Evolutionary conservation across 2,329 filamentous ascomycete species (phyloP).

Genomic region (Aspergillus novofumigatus): DNA sequence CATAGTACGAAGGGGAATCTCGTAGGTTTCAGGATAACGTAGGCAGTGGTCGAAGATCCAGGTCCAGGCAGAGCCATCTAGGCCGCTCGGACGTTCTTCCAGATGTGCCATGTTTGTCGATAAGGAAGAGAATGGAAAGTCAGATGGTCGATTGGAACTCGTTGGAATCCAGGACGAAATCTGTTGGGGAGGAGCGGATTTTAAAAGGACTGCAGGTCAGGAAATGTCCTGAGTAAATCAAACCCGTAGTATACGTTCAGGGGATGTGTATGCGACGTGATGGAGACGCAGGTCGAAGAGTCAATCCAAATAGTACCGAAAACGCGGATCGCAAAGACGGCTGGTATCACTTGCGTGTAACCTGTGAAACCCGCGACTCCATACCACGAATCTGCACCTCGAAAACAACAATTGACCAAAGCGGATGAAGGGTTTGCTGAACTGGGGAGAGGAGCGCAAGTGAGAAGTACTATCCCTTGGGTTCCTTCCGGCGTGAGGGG

Average conservation of each 20-base stretch:
- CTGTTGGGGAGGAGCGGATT: constrained; percentile 1
- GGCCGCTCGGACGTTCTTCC: constrained; percentile 18
- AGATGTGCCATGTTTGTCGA: constrained; percentile 12
- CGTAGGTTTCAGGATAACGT: constrained; percentile 59
- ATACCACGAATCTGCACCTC: constrained; percentile 18
- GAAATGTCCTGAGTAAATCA: constrained; percentile 3
- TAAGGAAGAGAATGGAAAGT: not conserved
- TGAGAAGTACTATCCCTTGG: constrained; percentile 13
- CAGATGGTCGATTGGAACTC: not conserved
- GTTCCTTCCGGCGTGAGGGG: not conserved
- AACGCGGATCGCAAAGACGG: constrained; percentile 17
- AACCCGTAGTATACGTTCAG: not conserved
- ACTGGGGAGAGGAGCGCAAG: constrained; percentile 11
- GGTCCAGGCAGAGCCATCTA: constrained; percentile 42
- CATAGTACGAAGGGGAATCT: constrained; percentile 64
- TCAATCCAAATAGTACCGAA: constrained; percentile 11
- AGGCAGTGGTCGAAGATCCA: constrained; percentile 59
- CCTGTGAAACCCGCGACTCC: constrained; percentile 16
- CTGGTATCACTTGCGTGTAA: constrained; percentile 21
- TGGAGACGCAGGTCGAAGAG: constrained; percentile 11
- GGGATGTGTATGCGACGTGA: constrained; percentile 18
- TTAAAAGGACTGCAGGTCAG: constrained; percentile 8
- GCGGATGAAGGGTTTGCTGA: constrained; percentile 2
- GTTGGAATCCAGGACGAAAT: not conserved
- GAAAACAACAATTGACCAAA: constrained; percentile 9